Percentiles rank a stretch among this genome's conserved stretches.
Evolutionary conservation across 2,329 filamentous ascomycete species (phyloP).

Genomic region (Xylaria sp.): DNA sequence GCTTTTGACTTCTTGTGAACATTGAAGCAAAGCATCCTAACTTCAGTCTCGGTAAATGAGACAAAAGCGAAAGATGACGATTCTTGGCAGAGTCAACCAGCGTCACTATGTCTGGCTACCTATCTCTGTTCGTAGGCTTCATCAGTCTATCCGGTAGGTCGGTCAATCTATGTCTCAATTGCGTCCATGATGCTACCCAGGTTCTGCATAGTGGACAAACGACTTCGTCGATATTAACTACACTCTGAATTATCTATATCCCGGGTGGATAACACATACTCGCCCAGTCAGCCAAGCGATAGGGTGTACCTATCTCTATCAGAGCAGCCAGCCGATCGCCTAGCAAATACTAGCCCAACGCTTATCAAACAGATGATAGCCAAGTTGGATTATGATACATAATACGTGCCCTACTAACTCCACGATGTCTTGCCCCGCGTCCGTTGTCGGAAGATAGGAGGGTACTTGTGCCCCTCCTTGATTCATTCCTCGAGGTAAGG

Average conservation of each 20-base stretch:
- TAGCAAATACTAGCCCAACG: not conserved
- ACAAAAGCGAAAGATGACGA: not conserved
- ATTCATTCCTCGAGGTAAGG: not conserved
- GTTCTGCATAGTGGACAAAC: not conserved
- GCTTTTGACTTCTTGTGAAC: not conserved
- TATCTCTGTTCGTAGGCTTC: not conserved
- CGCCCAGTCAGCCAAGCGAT: conserved; percentile 1
- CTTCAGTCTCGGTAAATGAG: not conserved
- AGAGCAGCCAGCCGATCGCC: conserved; percentile 4
- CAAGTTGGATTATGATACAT: not conserved
- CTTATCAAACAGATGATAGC: conserved; percentile 25
- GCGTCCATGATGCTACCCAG: not conserved
- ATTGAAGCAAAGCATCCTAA: not conserved
- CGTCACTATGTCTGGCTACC: not conserved
- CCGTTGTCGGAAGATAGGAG: conserved; percentile 39
- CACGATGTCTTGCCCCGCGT: conserved; percentile 26
- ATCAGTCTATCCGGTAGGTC: too few species aligned
- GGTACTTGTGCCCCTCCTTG: conserved; percentile 31
- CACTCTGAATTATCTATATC: not conserved
- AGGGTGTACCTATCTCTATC: not conserved
- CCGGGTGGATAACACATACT: not conserved
- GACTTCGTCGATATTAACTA: not conserved
- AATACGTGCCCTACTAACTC: not conserved
- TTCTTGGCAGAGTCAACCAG: not conserved
- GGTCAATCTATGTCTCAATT: too few species aligned